Evolutionary conservation across 257 asterid genomes (phyloP), one percentile per base, ranked within the genome.

Genomic region (Nicotiana noctiflora): DNA sequence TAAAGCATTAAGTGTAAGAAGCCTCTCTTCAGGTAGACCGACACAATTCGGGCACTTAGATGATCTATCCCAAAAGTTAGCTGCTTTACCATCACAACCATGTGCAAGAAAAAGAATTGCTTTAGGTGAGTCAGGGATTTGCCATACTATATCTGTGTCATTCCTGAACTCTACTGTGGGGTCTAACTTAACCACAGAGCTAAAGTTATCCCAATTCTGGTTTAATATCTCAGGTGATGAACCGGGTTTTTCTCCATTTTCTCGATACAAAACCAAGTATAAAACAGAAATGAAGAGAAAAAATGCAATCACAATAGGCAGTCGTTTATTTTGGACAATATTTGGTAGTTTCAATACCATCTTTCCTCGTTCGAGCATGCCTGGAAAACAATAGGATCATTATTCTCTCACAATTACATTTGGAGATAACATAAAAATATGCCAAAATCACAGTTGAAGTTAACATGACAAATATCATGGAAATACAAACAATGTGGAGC

Each of bases 11-110:
- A 95, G 93, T 53, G 89, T 91, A 75, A 92, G 77, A 82, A 89
- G 94, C 86, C 98, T 92, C 84, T 94, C 98, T 86, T 94, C 98
- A 34, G 98, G 98, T 78, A 95, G 84, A 82, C 98, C 99, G 77
- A 92, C 90, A 81, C 98, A 95, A 29, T 82, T 82, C 4, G 87
- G 88, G 84, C 98, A 95, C 15, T 67, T 89, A 9, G 85, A 88
- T 61, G 95, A 92, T 83, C 85, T 92, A 83, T 95, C 98, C 98
- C 98, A 93, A 84, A 95, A 95, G 79, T 95, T 88, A 7, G 88
- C 86, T 11, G 99, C 97, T 81, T 80, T 89, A 17, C 98, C 97
- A 62, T 86, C 89, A 85, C 99, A 95, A 32, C 99, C 97, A 82
- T 93, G 99, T 70, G 98, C 99, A 81, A 95, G 81, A 89, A 95